These are phyloP conservation scores for Alternaria sp. DNA, from an alignment of 2,329 filamentous ascomycete genomes.

Conservation along the genomic window DNA sequence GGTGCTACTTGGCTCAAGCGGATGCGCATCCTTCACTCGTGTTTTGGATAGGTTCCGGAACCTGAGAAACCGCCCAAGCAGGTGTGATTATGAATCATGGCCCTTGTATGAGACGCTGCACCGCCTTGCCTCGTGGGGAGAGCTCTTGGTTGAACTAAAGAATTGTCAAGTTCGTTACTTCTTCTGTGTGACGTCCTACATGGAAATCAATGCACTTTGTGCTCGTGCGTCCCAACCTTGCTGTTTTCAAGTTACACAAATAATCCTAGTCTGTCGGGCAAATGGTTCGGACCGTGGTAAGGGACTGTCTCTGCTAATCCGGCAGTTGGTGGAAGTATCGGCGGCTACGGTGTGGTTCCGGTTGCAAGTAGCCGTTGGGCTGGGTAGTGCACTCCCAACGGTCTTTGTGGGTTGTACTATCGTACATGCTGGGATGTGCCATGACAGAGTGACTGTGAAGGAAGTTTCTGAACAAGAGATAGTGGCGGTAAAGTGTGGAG, in stretches of 20 bases:
- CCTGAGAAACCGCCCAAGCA: not conserved
- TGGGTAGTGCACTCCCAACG: slow-evolving; percentile 8
- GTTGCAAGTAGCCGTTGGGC: slow-evolving; percentile 14
- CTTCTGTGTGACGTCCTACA: slow-evolving; percentile 1
- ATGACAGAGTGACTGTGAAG: slow-evolving; percentile 9
- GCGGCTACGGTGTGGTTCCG: slow-evolving; percentile 7
- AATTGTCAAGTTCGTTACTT: slow-evolving; percentile 3
- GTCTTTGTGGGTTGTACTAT: slow-evolving; percentile 8
- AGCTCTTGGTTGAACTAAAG: not conserved
- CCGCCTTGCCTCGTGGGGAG: not conserved
- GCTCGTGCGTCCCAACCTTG: slow-evolving; percentile 16
- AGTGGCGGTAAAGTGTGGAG: slow-evolving; percentile 1
- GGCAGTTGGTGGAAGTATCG: slow-evolving; percentile 10
- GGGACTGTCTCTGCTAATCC: slow-evolving; percentile 4
- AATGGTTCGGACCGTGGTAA: slow-evolving; percentile 7
- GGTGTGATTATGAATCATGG: not conserved
- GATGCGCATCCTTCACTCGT: not conserved
- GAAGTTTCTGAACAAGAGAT: not conserved
- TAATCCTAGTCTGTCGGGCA: slow-evolving; percentile 9
- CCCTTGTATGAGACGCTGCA: not conserved
- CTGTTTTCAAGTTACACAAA: slow-evolving; percentile 4
- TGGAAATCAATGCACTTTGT: slow-evolving; percentile 2
- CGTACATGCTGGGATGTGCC: slow-evolving; percentile 7
- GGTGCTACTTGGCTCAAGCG: not conserved
- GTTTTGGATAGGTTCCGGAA: slow-evolving; percentile 1